Percentiles rank a stretch among this genome's conserved stretches.
Evolutionary conservation across 1,284 basidiomycete species (phyloP).

Genomic region (Microbotryum intermedium): DNA sequence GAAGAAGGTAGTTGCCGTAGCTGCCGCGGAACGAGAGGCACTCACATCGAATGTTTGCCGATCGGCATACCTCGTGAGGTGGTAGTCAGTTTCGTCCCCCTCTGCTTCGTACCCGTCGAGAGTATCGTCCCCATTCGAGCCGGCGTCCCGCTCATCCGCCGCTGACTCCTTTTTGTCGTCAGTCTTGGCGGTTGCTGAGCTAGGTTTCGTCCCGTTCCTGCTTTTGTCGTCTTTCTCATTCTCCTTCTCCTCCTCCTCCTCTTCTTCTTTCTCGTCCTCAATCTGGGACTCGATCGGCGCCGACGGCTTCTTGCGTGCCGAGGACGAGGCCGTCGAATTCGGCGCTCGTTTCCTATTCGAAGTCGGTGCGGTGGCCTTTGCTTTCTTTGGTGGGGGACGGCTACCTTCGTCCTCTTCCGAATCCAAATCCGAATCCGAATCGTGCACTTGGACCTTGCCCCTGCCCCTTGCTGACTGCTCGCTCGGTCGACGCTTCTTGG

Average conservation of each 20-base stretch:
- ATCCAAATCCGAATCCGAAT: background rate
- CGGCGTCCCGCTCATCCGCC: background rate
- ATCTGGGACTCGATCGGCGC: background rate
- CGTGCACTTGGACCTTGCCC: background rate
- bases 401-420: background rate
- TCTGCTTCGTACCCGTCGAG: background rate
- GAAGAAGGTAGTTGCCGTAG: background rate
- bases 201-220: background rate
- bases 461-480: background rate
- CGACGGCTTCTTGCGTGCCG: conserved; percentile 1
- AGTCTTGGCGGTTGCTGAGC: background rate
- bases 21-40: background rate
- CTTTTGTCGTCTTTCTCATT: background rate
- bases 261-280: background rate
- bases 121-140: background rate
- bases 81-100: background rate
- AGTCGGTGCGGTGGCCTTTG: background rate
- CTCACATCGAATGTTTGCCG: conserved; percentile 14
- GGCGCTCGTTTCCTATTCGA: background rate
- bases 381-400: background rate
- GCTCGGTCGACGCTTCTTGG: background rate
- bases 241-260: background rate
- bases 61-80: background rate
- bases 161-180: background rate
- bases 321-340: background rate